phyloP scores from a whole-genome alignment of 345 rosid genomes.

The Eucalyptus tenuipes region DNA sequence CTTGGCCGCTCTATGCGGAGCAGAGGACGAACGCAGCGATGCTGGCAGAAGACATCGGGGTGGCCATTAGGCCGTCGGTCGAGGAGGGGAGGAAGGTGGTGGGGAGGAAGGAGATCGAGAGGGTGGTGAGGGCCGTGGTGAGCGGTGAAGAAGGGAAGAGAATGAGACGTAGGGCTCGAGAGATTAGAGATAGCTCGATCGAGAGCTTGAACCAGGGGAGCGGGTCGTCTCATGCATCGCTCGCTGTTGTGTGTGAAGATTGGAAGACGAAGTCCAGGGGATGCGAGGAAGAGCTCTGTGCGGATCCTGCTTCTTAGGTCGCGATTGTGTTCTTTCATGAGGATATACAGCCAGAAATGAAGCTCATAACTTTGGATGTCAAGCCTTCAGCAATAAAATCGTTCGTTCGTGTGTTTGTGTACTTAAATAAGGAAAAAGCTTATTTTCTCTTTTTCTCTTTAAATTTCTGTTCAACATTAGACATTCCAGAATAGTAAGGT shows the following conservation, averaged over 20 bases:
- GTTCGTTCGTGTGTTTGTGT: not conserved
- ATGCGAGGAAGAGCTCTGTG: not conserved
- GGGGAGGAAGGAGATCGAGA: constrained; percentile 16
- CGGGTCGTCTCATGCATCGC: constrained; percentile 9
- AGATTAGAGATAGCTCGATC: constrained; percentile 11
- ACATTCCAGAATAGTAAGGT: too few relatives aligned
- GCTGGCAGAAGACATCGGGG: constrained; percentile 19
- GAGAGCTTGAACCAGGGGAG: not conserved
- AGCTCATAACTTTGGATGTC: not conserved
- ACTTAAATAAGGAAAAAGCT: not conserved
- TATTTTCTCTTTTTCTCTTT: too few relatives aligned
- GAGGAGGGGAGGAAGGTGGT: constrained; percentile 1
- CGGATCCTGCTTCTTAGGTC: not conserved
- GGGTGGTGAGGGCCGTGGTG: constrained; percentile 16
- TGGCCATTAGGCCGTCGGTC: constrained; percentile 9
- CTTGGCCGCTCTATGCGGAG: constrained; percentile 44
- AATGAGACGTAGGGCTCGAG: constrained; percentile 3
- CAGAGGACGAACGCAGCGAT: constrained; percentile 27
- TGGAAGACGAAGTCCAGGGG: not conserved
- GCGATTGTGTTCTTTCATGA: not conserved
- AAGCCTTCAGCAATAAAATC: not conserved
- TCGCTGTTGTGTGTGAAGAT: not conserved
- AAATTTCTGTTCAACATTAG: not conserved
- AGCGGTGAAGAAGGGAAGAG: constrained; percentile 11
- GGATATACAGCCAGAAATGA: not conserved